Evolutionary conservation across 768 basidiomycete genomes (phyloP).

Genomic region (Amanita brunnescens): DNA sequence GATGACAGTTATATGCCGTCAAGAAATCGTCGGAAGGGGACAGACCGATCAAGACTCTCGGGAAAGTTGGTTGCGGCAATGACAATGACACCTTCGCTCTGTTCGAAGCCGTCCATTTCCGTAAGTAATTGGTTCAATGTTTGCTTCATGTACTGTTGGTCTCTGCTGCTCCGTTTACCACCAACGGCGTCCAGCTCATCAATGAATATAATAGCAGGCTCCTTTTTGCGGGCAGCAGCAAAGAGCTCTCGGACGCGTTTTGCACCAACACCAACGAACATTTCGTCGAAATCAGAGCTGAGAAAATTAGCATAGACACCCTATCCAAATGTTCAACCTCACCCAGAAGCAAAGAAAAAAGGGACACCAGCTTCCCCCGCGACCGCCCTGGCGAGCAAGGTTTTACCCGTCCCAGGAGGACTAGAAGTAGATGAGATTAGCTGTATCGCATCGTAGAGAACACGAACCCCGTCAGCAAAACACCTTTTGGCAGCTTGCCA

Average conservation of each 20-base stretch:
- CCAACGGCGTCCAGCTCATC: slow-evolving; percentile 95
- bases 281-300: slow-evolving; percentile 94
- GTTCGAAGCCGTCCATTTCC: slow-evolving; percentile 96
- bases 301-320: slow-evolving; percentile 5
- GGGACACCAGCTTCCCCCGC: slow-evolving; percentile 98
- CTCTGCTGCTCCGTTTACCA: slow-evolving; percentile 73
- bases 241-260: slow-evolving; percentile 95
- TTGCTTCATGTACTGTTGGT: slow-evolving; percentile 87
- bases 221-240: slow-evolving; percentile 85
- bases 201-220: slow-evolving; percentile 97
- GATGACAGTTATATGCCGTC: slow-evolving; percentile 3
- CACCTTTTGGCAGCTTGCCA: slow-evolving; percentile 90
- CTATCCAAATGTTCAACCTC: slow-evolving; percentile 13
- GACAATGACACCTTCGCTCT: slow-evolving; percentile 89
- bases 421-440: slow-evolving; percentile 17
- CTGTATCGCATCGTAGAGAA: background rate
- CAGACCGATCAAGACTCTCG: slow-evolving; percentile 82
- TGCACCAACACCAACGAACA: slow-evolving; percentile 94
- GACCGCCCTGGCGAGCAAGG: slow-evolving; percentile 92
- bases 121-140: slow-evolving; percentile 94
- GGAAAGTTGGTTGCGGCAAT: slow-evolving; percentile 99
- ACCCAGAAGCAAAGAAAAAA: slow-evolving; percentile 95
- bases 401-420: slow-evolving; percentile 94
- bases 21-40: slow-evolving; percentile 5
- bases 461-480: slow-evolving; percentile 70